Conservation (phyloP, 2,329 filamentous ascomycete genomes). For the Sporothrix mexicana region DNA sequence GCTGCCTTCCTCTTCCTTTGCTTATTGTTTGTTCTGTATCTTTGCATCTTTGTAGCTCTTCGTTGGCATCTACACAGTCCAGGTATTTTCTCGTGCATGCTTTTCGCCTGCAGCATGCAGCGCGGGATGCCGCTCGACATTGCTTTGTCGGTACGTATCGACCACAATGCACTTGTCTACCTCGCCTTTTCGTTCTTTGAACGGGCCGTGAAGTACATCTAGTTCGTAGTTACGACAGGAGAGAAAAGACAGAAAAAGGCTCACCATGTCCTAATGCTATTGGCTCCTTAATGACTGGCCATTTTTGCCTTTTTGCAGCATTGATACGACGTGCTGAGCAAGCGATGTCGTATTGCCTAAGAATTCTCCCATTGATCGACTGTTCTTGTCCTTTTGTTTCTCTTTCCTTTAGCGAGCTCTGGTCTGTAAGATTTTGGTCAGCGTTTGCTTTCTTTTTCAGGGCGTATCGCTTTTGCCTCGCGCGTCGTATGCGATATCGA, state of each 20-base stretch:
- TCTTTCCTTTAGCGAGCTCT: too few species aligned
- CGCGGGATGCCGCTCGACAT: background rate
- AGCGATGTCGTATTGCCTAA: constrained; percentile 20
- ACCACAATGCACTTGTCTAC: too few species aligned
- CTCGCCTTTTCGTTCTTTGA: background rate
- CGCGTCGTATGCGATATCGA: constrained; percentile 9
- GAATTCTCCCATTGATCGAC: background rate
- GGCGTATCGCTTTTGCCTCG: background rate
- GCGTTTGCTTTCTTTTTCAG: constrained; percentile 3
- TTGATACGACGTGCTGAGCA: constrained; percentile 19
- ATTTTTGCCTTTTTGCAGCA: background rate
- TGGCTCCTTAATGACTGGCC: background rate
- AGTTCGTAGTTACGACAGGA: background rate
- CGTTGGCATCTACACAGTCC: background rate
- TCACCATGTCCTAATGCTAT: background rate
- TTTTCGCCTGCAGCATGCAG: background rate
- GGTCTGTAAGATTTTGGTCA: constrained; percentile 8
- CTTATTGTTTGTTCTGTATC: background rate
- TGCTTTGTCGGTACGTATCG: background rate
- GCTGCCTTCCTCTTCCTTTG: background rate
- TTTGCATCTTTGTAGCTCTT: background rate
- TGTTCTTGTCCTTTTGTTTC: background rate
- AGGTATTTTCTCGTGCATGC: too few species aligned
- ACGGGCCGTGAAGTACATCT: background rate
- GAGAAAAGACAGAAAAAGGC: background rate